Conservation (phyloP, 2,329 filamentous ascomycete genomes). For the Epichloe sp. region DNA sequence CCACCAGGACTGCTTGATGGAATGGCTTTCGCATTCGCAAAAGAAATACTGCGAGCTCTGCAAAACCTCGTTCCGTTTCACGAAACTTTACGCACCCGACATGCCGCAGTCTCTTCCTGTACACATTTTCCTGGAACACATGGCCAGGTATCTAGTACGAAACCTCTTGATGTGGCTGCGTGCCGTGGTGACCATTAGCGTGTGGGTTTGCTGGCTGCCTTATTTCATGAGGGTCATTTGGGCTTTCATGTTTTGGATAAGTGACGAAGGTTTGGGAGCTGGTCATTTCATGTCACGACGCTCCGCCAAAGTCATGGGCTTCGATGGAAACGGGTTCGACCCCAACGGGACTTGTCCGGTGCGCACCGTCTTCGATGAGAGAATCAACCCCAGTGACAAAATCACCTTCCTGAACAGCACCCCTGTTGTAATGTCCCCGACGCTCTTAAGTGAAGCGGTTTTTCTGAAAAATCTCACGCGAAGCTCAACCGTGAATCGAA, state of each 20-base stretch:
- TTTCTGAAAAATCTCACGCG: constrained; percentile 51
- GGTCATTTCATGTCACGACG: constrained; percentile 11
- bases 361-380: constrained; percentile 7
- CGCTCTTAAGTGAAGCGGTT: constrained; percentile 43
- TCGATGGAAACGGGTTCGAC: neutral
- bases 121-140: constrained; percentile 67
- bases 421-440: constrained; percentile 11
- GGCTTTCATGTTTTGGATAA: constrained; percentile 90
- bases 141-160: constrained; percentile 57
- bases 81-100: constrained; percentile 86
- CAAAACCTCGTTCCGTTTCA: constrained; percentile 97
- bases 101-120: constrained; percentile 81
- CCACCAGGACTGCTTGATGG: constrained; percentile 95
- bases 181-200: constrained; percentile 61
- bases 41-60: constrained; percentile 99
- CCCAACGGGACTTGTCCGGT: neutral
- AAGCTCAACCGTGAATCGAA: constrained; percentile 59
- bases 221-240: constrained; percentile 86
- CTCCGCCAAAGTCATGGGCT: neutral
- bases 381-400: constrained; percentile 2
- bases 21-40: constrained; percentile 96
- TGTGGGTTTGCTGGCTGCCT: constrained; percentile 83
- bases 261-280: constrained; percentile 53
- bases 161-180: constrained; percentile 69
- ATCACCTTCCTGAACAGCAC: constrained; percentile 9